Percentiles rank a stretch among this genome's conserved stretches.
These are phyloP conservation scores for Leccinum sublutescens DNA, from an alignment of 768 basidiomycete species.

Conservation along the genomic window DNA sequence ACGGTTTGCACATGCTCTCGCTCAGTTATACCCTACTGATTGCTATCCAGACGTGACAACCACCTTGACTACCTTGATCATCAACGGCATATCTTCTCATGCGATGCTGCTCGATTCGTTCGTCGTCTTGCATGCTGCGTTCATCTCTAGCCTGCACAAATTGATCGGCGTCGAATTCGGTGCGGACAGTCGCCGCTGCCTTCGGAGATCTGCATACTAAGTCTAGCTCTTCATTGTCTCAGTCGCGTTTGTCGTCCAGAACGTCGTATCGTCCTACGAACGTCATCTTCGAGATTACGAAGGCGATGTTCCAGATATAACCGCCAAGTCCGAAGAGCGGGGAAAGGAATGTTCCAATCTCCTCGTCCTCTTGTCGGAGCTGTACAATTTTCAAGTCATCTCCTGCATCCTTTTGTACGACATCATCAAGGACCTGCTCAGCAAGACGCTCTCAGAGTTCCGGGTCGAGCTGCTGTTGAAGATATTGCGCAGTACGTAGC, in stretches of 20 bases:
- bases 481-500: constrained; percentile 68
- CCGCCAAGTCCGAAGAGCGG: constrained; percentile 34
- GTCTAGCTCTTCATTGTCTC: neutral
- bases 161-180: constrained; percentile 87
- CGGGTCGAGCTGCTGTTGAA: constrained; percentile 86
- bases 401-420: no score
- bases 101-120: constrained; percentile 85
- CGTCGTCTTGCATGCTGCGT: constrained; percentile 83
- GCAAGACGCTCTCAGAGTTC: constrained; percentile 65
- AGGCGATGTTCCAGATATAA: constrained; percentile 4
- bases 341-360: constrained; percentile 93
- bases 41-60: constrained; percentile 70
- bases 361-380: constrained; percentile 79
- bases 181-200: constrained; percentile 35
- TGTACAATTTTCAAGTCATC: no score
- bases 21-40: constrained; percentile 8
- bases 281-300: constrained; percentile 43
- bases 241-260: constrained; percentile 87
- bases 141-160: constrained; percentile 79
- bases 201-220: neutral
- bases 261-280: constrained; percentile 66
- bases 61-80: constrained; percentile 70
- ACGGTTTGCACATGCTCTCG: constrained; percentile 51
- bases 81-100: constrained; percentile 77
- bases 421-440: constrained; percentile 1